Base-by-base conservation (phyloP, 139 green algal species). In the Chlorella sp. region DNA sequence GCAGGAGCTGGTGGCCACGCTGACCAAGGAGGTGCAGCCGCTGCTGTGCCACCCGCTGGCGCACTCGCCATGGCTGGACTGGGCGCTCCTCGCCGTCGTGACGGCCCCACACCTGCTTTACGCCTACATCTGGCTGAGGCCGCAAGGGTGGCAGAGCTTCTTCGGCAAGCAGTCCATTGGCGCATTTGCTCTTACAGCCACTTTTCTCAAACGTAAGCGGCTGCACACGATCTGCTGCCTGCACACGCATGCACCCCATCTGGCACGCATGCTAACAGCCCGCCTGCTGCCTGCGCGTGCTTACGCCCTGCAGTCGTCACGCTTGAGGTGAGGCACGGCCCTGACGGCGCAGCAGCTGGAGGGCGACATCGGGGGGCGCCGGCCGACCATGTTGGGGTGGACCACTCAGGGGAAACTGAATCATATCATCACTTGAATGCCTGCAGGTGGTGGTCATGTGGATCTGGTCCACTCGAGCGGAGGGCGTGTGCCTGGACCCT, bases 391-490 rank as follows among this genome's bases (percentile, higher is more conserved):
- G n/a, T n/a, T n/a, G n/a, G n/a, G n/a, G n/a, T n/a, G n/a, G n/a
- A n/a, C n/a, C n/a, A n/a, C n/a, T n/a, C n/a, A n/a, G n/a, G n/a
- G n/a, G n/a, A n/a, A n/a, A n/a, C n/a, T n/a, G n/a, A n/a, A n/a
- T n/a, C n/a, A n/a, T n/a, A n/a, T n/a, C n/a, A n/a, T n/a, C 82
- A 90, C 82, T 81, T 6, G 29, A 87, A 2, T 82, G 88, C 36
- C 85, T 86, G 42, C 23, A 64, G 27, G 34, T 62, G 5, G 60
- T 85, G 22, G n/a, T 80, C 14, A 67, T 84, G 26, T 91, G 85
- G 85, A 76, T 78, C 30, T 75, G 79, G 72, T 69, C 77, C 34
- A 63, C 66, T 22, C 75, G 71, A 1, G 62, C 68, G 1, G 26
- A 33, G 29, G 86, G 85, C 42, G 26, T 91, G 22, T 83, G 83